Conservation (phyloP, 2,329 filamentous ascomycete genomes). For the Talaromyces sp. region DNA sequence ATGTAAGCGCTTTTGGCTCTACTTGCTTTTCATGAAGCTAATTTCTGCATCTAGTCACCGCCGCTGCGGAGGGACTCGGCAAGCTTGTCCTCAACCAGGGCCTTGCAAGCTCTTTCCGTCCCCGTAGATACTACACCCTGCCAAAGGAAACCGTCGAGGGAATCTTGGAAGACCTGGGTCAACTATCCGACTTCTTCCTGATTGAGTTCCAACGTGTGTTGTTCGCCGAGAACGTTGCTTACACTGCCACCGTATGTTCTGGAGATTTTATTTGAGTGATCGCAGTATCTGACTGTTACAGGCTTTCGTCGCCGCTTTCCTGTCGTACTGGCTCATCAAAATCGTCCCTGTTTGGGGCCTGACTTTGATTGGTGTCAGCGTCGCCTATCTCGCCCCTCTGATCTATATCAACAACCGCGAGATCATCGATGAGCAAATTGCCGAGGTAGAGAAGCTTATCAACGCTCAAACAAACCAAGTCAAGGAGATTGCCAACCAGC, state of each 20-base stretch:
- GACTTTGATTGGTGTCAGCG: constrained; percentile 50
- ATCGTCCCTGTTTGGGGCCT: constrained; percentile 62
- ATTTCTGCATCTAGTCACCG: constrained; percentile 39
- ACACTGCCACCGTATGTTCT: constrained; percentile 53
- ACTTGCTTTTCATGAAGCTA: background rate
- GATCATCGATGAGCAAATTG: constrained; percentile 56
- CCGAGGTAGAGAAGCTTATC: constrained; percentile 50
- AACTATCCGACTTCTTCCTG: constrained; percentile 63
- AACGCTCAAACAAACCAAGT: constrained; percentile 56
- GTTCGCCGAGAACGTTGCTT: constrained; percentile 61
- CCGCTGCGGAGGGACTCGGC: constrained; percentile 53
- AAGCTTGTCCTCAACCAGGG: constrained; percentile 53
- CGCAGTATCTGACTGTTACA: constrained; percentile 21
- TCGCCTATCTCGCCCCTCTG: constrained; percentile 56
- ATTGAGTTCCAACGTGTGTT: constrained; percentile 63
- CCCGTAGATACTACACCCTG: constrained; percentile 61
- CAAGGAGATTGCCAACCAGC: constrained; percentile 56
- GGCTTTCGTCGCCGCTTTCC: constrained; percentile 56
- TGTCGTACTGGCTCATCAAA: constrained; percentile 62
- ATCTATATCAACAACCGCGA: constrained; percentile 63
- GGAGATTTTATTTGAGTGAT: constrained; percentile 7
- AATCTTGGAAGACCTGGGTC: constrained; percentile 57
- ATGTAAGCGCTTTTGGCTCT: constrained; percentile 33
- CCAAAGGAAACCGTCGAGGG: constrained; percentile 60
- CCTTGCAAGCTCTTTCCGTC: constrained; percentile 56